phyloP scores from a whole-genome alignment of 2,329 filamentous ascomycete species.

The Botrytis hyacinthi region DNA sequence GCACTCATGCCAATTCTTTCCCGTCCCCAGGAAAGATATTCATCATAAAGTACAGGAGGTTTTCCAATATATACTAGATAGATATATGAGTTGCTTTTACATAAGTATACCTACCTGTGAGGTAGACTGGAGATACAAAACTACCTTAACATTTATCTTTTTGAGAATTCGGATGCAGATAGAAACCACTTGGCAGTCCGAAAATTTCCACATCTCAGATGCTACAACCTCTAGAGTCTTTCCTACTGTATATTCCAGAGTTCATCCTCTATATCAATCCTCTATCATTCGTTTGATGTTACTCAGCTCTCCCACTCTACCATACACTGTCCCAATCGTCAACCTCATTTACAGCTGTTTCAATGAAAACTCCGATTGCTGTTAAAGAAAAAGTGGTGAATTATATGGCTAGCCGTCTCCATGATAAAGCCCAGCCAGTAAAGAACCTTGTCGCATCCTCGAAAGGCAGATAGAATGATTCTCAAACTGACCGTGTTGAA shows the following conservation, averaged over 20 bases:
- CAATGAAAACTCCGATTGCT: neutral
- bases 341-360: neutral
- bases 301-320: neutral
- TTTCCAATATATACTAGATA: neutral
- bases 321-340: neutral
- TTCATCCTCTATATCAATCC: neutral
- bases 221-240: neutral
- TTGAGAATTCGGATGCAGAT: neutral
- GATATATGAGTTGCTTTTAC: neutral
- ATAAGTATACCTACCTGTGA: too few species aligned
- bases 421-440: neutral
- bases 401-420: neutral
- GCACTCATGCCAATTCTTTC: neutral
- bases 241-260: rapidly evolving
- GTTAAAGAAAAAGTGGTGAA: neutral
- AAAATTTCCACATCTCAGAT: neutral
- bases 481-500: neutral
- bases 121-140: rapidly evolving
- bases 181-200: neutral
- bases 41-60: rapidly evolving
- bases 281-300: neutral
- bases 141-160: neutral
- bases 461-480: neutral
- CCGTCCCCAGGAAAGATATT: rapidly evolving
- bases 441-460: neutral